These are phyloP conservation scores for Thymus quinquecostatus DNA, from an alignment of 257 asterid species.

Conservation along the genomic window DNA sequence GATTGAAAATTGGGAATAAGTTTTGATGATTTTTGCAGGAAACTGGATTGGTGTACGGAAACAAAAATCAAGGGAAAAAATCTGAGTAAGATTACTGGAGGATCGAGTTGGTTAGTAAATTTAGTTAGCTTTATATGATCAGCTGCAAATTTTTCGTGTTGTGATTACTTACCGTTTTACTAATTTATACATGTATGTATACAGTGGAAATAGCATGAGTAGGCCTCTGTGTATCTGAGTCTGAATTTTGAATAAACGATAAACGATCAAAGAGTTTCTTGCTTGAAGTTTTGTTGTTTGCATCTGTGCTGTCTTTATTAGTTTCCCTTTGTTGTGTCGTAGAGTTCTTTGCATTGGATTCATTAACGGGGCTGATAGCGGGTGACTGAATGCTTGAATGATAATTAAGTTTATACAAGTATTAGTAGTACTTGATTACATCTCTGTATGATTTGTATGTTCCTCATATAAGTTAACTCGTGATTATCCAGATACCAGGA, in stretches of 20 bases:
- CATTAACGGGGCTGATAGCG: background rate
- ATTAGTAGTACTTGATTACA: background rate
- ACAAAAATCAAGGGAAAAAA: constrained; percentile 47
- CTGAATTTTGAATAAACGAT: constrained; percentile 30
- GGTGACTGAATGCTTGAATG: constrained; percentile 7
- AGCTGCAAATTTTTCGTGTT: constrained; percentile 32
- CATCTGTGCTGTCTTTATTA: constrained; percentile 8
- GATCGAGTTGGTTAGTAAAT: constrained; percentile 39
- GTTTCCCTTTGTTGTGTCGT: constrained; percentile 6
- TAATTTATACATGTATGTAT: constrained; percentile 37
- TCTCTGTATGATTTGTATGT: constrained; percentile 4
- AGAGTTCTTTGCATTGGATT: background rate
- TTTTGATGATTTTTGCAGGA: constrained; percentile 46
- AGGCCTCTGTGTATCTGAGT: constrained; percentile 20
- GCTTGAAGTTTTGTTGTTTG: constrained; percentile 25
- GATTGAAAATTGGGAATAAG: constrained; percentile 20
- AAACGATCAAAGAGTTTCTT: constrained; percentile 26
- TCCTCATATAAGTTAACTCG: no score
- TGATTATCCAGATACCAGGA: background rate
- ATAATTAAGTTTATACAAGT: background rate
- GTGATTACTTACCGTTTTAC: constrained; percentile 26
- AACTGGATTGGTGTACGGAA: constrained; percentile 78
- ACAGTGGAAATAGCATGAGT: constrained; percentile 14
- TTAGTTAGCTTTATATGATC: constrained; percentile 38
- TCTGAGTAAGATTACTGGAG: constrained; percentile 40